Percentiles rank a stretch among this genome's conserved stretches.
Evolutionary conservation across 1,284 basidiomycete genomes (phyloP).

Genomic region (Cryptococcus jaspeensis): DNA sequence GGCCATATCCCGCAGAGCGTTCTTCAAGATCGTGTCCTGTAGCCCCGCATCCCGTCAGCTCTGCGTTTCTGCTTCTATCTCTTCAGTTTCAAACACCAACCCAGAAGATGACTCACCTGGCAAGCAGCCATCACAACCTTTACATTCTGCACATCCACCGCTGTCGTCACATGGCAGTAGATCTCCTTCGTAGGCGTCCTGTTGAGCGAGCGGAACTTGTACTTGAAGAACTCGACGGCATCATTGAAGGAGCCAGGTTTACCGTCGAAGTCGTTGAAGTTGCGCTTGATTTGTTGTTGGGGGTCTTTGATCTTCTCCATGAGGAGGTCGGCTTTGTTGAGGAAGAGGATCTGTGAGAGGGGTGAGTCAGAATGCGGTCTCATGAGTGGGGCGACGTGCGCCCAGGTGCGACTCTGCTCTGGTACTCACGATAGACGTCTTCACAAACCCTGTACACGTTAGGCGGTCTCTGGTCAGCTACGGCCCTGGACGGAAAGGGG

Average conservation of each 20-base stretch:
- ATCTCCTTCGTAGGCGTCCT: constrained; percentile 85
- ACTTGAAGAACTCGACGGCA: constrained; percentile 70
- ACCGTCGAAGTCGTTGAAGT: constrained; percentile 68
- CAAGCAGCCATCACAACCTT: constrained; percentile 28
- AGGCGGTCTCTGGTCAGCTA: constrained; percentile 39
- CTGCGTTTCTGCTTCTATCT: no score
- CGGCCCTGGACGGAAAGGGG: no score
- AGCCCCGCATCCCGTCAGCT: background rate
- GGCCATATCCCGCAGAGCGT: constrained; percentile 21
- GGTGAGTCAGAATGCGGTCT: constrained; percentile 1
- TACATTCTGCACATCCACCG: constrained; percentile 28
- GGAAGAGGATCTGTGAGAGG: constrained; percentile 68
- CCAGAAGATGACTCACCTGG: background rate
- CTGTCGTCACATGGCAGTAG: constrained; percentile 56
- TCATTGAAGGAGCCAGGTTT: constrained; percentile 53
- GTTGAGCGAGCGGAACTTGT: constrained; percentile 75
- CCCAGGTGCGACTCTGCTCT: no score
- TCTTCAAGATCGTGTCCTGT: constrained; percentile 18
- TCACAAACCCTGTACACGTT: constrained; percentile 71
- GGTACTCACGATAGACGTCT: constrained; percentile 74
- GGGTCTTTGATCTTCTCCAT: constrained; percentile 66
- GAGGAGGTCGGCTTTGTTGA: constrained; percentile 89
- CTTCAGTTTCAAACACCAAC: background rate
- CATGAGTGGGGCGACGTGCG: background rate
- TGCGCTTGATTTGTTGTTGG: constrained; percentile 75